Evolutionary conservation across 2,329 filamentous ascomycete species (phyloP).

Genomic region (Trichoderma sp.): DNA sequence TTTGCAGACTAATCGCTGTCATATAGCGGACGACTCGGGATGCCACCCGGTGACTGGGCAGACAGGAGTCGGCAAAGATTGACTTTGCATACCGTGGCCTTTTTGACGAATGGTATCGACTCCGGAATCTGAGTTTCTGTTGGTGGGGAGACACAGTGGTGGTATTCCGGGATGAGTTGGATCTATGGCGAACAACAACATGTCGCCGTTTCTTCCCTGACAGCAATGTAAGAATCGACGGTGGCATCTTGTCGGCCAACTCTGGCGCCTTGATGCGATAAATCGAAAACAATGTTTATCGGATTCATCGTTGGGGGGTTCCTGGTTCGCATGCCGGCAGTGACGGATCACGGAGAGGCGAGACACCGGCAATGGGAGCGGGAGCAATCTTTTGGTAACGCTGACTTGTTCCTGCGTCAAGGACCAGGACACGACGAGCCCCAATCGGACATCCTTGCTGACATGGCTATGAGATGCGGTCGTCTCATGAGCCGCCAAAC

Average conservation of each 20-base stretch:
- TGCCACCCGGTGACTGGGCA: neutral
- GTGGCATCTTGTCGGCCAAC: neutral
- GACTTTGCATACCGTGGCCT: neutral
- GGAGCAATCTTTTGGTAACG: constrained; percentile 1
- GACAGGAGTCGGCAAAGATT: neutral
- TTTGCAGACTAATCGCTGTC: neutral
- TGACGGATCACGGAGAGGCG: neutral
- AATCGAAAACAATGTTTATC: constrained; percentile 19
- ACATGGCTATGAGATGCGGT: constrained; percentile 13
- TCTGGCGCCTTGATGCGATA: constrained; percentile 7
- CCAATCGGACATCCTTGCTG: constrained; percentile 1
- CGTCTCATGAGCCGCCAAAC: constrained; percentile 22
- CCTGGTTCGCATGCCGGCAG: constrained; percentile 13
- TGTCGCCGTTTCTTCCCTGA: neutral
- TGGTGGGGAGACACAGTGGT: neutral
- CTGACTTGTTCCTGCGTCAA: constrained; percentile 7
- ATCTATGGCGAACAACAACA: neutral
- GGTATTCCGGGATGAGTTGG: neutral
- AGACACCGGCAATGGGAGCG: constrained; percentile 11
- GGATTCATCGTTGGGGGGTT: constrained; percentile 3
- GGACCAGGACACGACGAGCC: neutral
- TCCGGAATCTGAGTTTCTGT: neutral
- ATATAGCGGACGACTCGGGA: neutral
- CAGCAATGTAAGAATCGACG: neutral
- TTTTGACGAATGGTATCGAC: neutral